Evolutionary conservation across 805 yeast genomes (phyloP), one percentile per base, ranked within the genome.

Genomic region (Kockiozyma suomiensis): DNA sequence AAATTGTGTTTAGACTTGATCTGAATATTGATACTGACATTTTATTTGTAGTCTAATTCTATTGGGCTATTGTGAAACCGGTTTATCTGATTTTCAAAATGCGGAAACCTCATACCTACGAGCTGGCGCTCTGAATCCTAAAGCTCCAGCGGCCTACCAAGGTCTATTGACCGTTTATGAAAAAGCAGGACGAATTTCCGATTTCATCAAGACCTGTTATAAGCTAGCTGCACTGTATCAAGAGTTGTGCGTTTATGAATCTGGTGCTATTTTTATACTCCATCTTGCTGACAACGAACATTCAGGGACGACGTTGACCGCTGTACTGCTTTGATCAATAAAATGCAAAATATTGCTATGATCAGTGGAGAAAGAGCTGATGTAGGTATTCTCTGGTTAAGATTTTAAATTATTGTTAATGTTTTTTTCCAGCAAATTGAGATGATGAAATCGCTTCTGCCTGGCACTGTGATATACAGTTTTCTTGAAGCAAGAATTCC

Each of bases 101-200:
- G 74, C 85, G 81, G 15, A 77, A 74, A 41, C 78, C 70, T 21
- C 83, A 80, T 49, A 73, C 84, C 15, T 69, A 64, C 17, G 73
- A 76, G 65, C 82, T 81, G 65, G 75, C 82, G 23, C 78, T 74
- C 8, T 73, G 80, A 28, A 70, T 74, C 50, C 74, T 64, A 35
- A 69, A 61, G 82, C 85, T 52, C 64, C 84, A 1, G 71, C 82
- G 26, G 96, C 91, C 0, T 92, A 94, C 96, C 90, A 88, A 69
- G 98, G 98, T 0, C 78, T 86, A 60, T 74, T 84, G 40, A 56
- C 62, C 10, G 52, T 71, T 3, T 66, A 69, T 45, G 68, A 67
- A 17, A 59, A 55, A 10, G 50, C 38, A n/a, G 62, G 67, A 13
- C 61, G 69, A 25, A 12, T 57, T 19, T 25, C 40, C 3, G 59